Evolutionary conservation across 2,329 filamentous ascomycete genomes (phyloP), one percentile per base, ranked within the genome.

Genomic region (Graphium sp.): DNA sequence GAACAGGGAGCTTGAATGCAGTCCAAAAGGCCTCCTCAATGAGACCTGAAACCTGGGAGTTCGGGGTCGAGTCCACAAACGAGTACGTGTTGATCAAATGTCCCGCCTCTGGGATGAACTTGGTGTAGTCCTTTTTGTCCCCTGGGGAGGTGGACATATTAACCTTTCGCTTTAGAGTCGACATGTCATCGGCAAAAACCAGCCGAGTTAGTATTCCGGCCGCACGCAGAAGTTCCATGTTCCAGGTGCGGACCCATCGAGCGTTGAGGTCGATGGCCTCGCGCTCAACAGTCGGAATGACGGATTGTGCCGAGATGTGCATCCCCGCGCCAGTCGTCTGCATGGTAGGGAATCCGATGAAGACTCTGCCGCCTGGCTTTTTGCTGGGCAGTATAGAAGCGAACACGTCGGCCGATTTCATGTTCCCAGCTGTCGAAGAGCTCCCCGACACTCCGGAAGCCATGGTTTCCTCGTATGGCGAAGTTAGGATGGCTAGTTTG

Each of bases 21-120:
- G 74, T 91, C 89, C 89, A 98, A 47, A 98, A 98, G 0, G 84
- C 81, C 50, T 94, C 82, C 44, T 94, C 85, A 30, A 98, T 82
- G 35, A 82, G 77, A 43, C 83, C 73, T 0, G 84, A 82, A 13
- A 95, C 79, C 34, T 80, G 66, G 1, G 67, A 66, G 35, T 80
- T 91, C 2, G 89, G 89, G 1, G 91, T 95, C 2, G 89, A 94
- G 43, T 93, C 82, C 21, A 65, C 66, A 39, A 89, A 92, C 0
- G 79, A 81, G 46, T 89, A 98, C 12, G 89, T 87, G 39, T 82
- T 80, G 34, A 89, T 65, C 4, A 78, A 75, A 45, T 94, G 85
- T 12, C 83, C 57, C 10, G 84, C 82, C 46, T 84, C 76, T 0
- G 82, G 76, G 43, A 87, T 63, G 26, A 82, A 71, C 31, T 66